Conservation (phyloP, 306 rosid genomes). For the Nissolia schottii region DNA sequence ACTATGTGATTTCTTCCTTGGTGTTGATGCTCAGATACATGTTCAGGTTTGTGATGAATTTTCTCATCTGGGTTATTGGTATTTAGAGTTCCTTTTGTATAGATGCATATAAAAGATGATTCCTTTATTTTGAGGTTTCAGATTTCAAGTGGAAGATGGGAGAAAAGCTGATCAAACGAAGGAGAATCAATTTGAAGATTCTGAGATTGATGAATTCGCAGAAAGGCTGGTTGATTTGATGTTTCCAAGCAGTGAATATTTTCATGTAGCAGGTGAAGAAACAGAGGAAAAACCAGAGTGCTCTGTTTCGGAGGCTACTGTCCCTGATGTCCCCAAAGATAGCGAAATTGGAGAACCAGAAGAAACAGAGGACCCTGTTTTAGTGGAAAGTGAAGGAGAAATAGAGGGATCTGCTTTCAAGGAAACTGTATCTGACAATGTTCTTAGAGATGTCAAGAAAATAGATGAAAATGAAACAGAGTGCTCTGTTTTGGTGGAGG, state of each 20-base stretch:
- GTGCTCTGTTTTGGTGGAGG: neutral
- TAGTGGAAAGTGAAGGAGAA: constrained; percentile 10
- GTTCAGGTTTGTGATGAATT: constrained; percentile 41
- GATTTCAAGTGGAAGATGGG: constrained; percentile 27
- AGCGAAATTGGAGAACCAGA: neutral
- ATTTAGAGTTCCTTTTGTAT: neutral
- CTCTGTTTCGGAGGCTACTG: neutral
- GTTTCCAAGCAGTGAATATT: neutral
- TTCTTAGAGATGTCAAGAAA: neutral
- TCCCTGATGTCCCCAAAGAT: neutral
- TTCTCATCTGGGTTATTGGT: neutral
- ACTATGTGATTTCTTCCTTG: constrained; percentile 24
- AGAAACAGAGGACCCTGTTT: neutral
- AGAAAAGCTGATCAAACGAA: neutral
- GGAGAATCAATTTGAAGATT: constrained; percentile 2
- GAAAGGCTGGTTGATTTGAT: constrained; percentile 20
- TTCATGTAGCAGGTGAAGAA: neutral
- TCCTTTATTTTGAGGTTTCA: constrained; percentile 14
- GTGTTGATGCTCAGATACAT: constrained; percentile 35
- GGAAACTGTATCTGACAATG: neutral
- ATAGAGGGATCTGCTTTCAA: neutral
- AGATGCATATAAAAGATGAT: neutral
- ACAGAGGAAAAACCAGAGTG: neutral
- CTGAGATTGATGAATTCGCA: constrained; percentile 28
- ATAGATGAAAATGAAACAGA: neutral